phyloP scores from a whole-genome alignment of 371 early-diverging fungal genomes.

The Lichtheimia corymbifera region DNA sequence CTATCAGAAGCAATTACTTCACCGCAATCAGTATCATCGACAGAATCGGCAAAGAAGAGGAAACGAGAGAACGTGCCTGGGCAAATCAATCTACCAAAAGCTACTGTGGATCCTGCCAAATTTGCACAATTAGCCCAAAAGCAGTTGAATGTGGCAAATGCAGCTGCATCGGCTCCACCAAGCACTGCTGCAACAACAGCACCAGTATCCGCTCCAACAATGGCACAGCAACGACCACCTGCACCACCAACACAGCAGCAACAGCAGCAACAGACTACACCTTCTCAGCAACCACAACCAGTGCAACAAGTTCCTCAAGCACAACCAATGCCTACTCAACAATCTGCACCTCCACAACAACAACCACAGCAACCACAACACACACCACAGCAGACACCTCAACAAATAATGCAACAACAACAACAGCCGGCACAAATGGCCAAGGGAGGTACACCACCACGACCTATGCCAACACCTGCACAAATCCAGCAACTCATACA shows the following conservation, averaged over 20 bases:
- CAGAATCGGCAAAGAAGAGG: conserved; percentile 30
- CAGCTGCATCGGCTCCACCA: conserved; percentile 7
- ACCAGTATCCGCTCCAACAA: conserved; percentile 14
- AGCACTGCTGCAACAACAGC: conserved; percentile 1
- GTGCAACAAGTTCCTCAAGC: conserved; percentile 12
- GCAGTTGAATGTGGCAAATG: conserved; percentile 14
- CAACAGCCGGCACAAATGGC: conserved; percentile 3
- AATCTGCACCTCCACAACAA: conserved; percentile 19
- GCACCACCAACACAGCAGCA: conserved; percentile 12
- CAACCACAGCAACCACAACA: conserved; percentile 17
- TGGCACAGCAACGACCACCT: conserved; percentile 13
- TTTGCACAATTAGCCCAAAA: conserved; percentile 32
- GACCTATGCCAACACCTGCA: background rate
- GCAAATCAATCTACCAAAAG: conserved; percentile 40
- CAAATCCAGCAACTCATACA: conserved; percentile 15
- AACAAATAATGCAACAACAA: conserved; percentile 24
- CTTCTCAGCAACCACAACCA: conserved; percentile 14
- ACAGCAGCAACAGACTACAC: conserved; percentile 12
- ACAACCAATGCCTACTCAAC: conserved; percentile 13
- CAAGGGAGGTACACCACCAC: background rate
- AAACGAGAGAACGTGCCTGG: conserved; percentile 47
- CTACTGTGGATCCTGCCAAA: conserved; percentile 38
- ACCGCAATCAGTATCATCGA: conserved; percentile 29
- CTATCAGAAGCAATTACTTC: conserved; percentile 16
- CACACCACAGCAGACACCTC: conserved; percentile 21